phyloP scores from a whole-genome alignment of 2,329 filamentous ascomycete species.

The Lasiodiplodia sp. region DNA sequence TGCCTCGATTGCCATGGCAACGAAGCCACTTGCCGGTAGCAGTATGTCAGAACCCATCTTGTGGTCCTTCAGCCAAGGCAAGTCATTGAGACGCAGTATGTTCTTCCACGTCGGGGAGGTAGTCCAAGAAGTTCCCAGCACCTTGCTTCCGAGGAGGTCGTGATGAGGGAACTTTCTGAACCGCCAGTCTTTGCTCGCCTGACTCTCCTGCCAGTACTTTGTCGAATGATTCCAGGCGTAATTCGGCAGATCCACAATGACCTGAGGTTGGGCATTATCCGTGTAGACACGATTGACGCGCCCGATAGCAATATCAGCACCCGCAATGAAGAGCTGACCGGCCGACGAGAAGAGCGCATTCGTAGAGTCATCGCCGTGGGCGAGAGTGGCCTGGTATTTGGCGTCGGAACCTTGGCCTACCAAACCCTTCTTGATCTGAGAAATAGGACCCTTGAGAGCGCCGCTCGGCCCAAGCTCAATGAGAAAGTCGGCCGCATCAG shows the following conservation, averaged over 20 bases:
- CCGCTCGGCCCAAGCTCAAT: slow-evolving; percentile 36
- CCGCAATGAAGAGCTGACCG: slow-evolving; percentile 19
- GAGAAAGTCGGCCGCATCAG: slow-evolving; percentile 28
- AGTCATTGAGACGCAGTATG: slow-evolving; percentile 47
- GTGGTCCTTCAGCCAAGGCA: slow-evolving; percentile 58
- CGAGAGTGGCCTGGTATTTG: slow-evolving; percentile 30
- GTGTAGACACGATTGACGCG: slow-evolving; percentile 14
- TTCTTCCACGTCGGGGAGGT: slow-evolving; percentile 52
- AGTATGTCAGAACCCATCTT: slow-evolving; percentile 28
- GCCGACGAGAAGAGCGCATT: slow-evolving; percentile 1
- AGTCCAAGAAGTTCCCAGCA: slow-evolving; percentile 40
- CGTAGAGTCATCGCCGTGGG: slow-evolving; percentile 20
- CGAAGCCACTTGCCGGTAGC: slow-evolving; percentile 1
- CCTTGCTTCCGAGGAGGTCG: slow-evolving; percentile 37
- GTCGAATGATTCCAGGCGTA: slow-evolving; percentile 40
- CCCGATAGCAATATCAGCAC: not conserved
- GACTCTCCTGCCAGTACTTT: slow-evolving; percentile 38
- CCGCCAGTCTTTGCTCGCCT: slow-evolving; percentile 35
- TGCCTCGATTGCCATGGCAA: slow-evolving; percentile 21
- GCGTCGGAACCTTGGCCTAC: not conserved
- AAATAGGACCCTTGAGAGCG: slow-evolving; percentile 33
- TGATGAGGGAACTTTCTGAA: slow-evolving; percentile 32
- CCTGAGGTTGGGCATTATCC: not conserved
- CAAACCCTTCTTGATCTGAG: slow-evolving; percentile 31
- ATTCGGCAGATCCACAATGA: slow-evolving; percentile 38